These are phyloP conservation scores for Chaetomiaceae sp. DNA, from an alignment of 2,329 filamentous ascomycete genomes.

Conservation along the genomic window DNA sequence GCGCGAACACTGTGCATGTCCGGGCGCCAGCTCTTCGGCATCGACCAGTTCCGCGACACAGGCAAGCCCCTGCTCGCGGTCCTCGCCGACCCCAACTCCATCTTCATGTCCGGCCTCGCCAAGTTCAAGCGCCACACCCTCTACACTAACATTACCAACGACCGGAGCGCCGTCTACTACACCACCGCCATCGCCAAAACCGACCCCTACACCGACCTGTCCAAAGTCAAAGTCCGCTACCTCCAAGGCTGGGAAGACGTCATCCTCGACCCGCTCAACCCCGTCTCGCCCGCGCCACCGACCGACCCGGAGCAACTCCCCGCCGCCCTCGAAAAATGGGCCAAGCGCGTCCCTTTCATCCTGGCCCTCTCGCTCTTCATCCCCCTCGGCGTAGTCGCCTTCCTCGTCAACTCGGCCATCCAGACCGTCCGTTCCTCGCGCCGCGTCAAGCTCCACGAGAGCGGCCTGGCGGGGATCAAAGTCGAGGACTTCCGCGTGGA, in stretches of 20 bases:
- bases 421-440: conserved; percentile 71
- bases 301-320: conserved; percentile 9
- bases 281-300: conserved; percentile 38
- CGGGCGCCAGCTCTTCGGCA: conserved; percentile 80
- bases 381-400: conserved; percentile 66
- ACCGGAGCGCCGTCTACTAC: conserved; percentile 76
- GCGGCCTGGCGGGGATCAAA: conserved; percentile 62
- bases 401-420: conserved; percentile 69
- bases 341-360: conserved; percentile 58
- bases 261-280: conserved; percentile 64
- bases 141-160: conserved; percentile 85
- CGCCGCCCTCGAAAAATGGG: conserved; percentile 29
- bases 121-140: conserved; percentile 72
- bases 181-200: conserved; percentile 73
- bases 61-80: conserved; percentile 75
- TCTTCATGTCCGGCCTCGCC: conserved; percentile 77
- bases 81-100: conserved; percentile 75
- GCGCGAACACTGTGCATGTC: conserved; percentile 76
- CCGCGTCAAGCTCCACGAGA: conserved; percentile 72
- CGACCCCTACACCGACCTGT: conserved; percentile 70
- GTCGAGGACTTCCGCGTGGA: conserved; percentile 66
- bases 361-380: conserved; percentile 65
- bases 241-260: conserved; percentile 69
- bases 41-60: conserved; percentile 80
- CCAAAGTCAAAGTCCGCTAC: conserved; percentile 67